These are phyloP conservation scores for Colletotrichum orchidophilum DNA, from an alignment of 2,329 filamentous ascomycete species.

Conservation along the genomic window DNA sequence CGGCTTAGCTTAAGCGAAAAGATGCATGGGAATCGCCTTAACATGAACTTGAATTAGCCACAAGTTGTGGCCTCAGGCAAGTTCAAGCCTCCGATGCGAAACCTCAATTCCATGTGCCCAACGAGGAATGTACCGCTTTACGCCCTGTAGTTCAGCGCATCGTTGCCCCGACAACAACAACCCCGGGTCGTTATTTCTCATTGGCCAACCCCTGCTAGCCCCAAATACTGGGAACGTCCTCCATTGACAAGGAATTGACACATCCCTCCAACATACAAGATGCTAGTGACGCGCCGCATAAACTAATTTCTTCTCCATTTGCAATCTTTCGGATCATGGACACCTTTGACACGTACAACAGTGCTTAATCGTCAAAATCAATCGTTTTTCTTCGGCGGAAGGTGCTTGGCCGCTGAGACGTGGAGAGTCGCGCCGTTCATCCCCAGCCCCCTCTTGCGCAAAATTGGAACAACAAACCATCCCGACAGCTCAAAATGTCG, in stretches of 20 bases:
- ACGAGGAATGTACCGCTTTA: slow-evolving; percentile 19
- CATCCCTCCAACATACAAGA: slow-evolving; percentile 32
- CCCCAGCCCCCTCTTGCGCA: slow-evolving; percentile 2
- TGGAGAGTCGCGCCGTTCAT: slow-evolving; percentile 24
- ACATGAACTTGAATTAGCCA: background rate
- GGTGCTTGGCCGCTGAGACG: slow-evolving; percentile 17
- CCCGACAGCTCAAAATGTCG: slow-evolving; percentile 43
- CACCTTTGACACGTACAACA: slow-evolving; percentile 52
- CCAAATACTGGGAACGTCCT: slow-evolving; percentile 34
- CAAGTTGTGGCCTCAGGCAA: slow-evolving; percentile 13
- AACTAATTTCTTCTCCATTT: slow-evolving; percentile 46
- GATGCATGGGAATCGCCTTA: background rate
- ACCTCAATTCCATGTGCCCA: slow-evolving; percentile 16
- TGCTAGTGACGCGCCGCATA: slow-evolving; percentile 46
- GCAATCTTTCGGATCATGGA: slow-evolving; percentile 48
- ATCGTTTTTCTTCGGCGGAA: slow-evolving; percentile 22
- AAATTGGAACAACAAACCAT: slow-evolving; percentile 23
- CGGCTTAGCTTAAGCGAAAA: background rate
- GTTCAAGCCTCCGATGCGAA: background rate
- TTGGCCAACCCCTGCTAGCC: slow-evolving; percentile 33
- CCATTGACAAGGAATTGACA: slow-evolving; percentile 34
- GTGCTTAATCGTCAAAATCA: slow-evolving; percentile 40
- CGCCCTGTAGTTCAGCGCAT: slow-evolving; percentile 12
- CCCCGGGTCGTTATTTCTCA: background rate
- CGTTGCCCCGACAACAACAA: slow-evolving; percentile 40